These are phyloP conservation scores for Flaveria robusta DNA, from an alignment of 129 eudicot species.

Conservation along the genomic window DNA sequence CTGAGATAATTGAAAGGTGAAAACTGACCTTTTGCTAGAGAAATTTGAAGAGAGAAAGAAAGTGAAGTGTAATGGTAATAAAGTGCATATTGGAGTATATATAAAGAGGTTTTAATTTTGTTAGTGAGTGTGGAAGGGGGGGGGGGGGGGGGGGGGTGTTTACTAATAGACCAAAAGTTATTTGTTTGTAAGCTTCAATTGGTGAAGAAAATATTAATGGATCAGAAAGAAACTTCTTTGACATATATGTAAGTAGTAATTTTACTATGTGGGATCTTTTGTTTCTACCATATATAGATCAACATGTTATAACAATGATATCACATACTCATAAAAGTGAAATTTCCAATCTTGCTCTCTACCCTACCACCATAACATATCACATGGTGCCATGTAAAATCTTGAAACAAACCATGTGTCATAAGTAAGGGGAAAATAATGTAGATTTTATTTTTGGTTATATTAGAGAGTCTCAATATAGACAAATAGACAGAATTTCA, in stretches of 20 bases:
- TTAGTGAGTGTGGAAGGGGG: conserved; percentile 38
- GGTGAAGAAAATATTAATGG: conserved; percentile 13
- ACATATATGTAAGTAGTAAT: not conserved
- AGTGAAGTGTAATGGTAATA: conserved; percentile 26
- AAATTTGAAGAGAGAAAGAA: conserved; percentile 35
- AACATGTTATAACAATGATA: not conserved
- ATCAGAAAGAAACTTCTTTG: conserved; percentile 12
- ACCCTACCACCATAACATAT: conserved; percentile 5
- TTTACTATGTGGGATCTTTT: not conserved
- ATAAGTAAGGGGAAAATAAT: not conserved
- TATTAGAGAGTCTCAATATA: not conserved
- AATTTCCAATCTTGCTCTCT: conserved; percentile 8
- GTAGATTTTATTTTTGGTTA: not conserved
- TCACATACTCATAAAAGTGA: not conserved
- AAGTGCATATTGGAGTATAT: conserved; percentile 36
- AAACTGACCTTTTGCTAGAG: conserved; percentile 49
- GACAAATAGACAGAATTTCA: not conserved
- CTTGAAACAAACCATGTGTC: conserved; percentile 25
- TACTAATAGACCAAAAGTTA: conserved; percentile 6
- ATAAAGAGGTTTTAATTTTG: conserved; percentile 31
- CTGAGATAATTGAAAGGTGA: conserved; percentile 23
- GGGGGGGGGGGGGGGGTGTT: conserved; percentile 31
- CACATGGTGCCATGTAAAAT: conserved; percentile 14
- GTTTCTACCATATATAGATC: not conserved
- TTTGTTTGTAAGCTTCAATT: conserved; percentile 21